Base-by-base conservation (phyloP, 441 rosid species). In the Erodium texanum region DNA sequence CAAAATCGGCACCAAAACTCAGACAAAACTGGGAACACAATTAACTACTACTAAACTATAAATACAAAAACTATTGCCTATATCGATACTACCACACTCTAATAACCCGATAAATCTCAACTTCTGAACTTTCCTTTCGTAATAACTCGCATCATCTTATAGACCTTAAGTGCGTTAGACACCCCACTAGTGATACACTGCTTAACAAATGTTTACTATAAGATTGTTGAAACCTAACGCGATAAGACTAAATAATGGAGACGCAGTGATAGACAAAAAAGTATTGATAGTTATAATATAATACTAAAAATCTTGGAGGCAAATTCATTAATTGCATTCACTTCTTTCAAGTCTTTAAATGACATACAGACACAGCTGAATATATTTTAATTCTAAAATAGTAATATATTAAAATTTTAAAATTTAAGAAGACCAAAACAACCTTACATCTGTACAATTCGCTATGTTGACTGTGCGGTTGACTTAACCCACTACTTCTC, bases 281-380 rank as follows among this genome's bases (percentile, higher is more conserved):
- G 52, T 19, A 16, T 43, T 38, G 65, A 59, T 24, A 75, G 54
- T 59, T 56, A 66, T 15, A 48, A 48, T 12, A 48, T 14, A 48
- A 48, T 48, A 48, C 16, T 15, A 67, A 62, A 78, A 71, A 66
- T 71, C 79, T 80, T 84, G 96, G 91, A 83, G 73, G 80, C 88
- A 80, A 89, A 84, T 69, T 68, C 90, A 87, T 87, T 76, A 84
- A 86, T 87, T 84, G 86, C 88, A 78, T 74, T 80, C 82, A 85
- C 82, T 83, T 74, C 83, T 79, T 72, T 77, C 80, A 68, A 70
- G 74, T 63, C 68, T 76, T 66, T 82, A 82, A 83, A 85, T 80
- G 85, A 77, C 71, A 78, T 68, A 36, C 67, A 71, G 89, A 83
- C 87, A 83, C 72, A 14, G 16, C 18, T 48, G 16, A 48, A 4